Evolutionary conservation across 305 asterid species (phyloP), one percentile per base, ranked within the genome.

Genomic region (Ruellia speciosa): DNA sequence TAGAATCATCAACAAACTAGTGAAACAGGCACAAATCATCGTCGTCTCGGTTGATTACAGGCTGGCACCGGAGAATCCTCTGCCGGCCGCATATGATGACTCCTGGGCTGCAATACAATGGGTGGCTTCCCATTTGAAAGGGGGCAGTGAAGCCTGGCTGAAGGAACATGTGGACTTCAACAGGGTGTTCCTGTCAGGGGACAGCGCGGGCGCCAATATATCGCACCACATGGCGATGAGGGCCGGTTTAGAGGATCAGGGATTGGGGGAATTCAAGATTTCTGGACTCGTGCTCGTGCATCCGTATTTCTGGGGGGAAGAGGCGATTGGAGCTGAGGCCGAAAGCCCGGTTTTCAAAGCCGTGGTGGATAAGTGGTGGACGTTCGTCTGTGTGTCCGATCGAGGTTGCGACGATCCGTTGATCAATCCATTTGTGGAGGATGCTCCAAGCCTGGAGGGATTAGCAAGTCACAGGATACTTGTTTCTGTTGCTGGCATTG

Each of bases 201-300:
- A 87, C 18, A 87, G 96, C 59, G 92, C 94, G 3, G 96, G 96
- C 8, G 96, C 92, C 8, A 87, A 80, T 33, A 80, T 85, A 1
- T 70, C 89, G 0, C 92, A 85, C 67, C 86, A 84, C 45, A 19
- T 77, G 72, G 74, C 88, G 0, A 77, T 75, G 20, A 64, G 60
- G 52, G 70, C 66, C 15, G 66, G 69, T 18, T 70, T 24, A 24
- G 4, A 56, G 18, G 17, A 28, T 49, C 20, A 9, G 14, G 71
- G 45, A 19, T 16, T 10, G 7, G 52, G 34, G 3, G 52, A 45
- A 6, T 14, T 76, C 16, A 60, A 70, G 47, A 52, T 85, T 6
- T 9, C 15, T 0, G 95, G 95, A 0, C 54, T 79, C 4, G 2
- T 83, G 9, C 65, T 88, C 83, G 54, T 85, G 9, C 87, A 77